Evolutionary conservation across 1,139 yeast species (phyloP).

Genomic region (Taphrina communis): DNA sequence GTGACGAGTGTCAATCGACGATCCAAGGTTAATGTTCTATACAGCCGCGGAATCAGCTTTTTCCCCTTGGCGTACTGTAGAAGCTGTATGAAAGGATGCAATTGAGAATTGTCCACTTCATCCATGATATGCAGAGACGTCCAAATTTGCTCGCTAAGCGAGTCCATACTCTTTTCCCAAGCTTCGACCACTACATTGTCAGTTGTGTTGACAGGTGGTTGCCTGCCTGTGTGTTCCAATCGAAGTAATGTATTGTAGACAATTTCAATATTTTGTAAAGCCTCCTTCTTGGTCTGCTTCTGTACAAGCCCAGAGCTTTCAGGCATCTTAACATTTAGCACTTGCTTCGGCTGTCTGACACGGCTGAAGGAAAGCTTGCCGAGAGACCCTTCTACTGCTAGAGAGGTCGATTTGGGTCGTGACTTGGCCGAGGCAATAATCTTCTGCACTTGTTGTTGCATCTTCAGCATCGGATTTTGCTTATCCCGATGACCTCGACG

Average conservation of each 20-base stretch:
- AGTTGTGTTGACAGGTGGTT: slow-evolving; percentile 47
- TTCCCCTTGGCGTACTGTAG: slow-evolving; percentile 85
- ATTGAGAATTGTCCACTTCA: slow-evolving; percentile 44
- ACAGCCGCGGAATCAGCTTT: slow-evolving; percentile 84
- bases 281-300: slow-evolving; percentile 51
- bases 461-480: slow-evolving; percentile 91
- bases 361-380: slow-evolving; percentile 84
- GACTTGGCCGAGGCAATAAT: slow-evolving; percentile 96
- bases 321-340: slow-evolving; percentile 64
- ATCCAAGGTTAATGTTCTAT: slow-evolving; percentile 78
- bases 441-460: slow-evolving; percentile 97
- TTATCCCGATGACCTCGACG: slow-evolving; percentile 84
- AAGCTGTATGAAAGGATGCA: slow-evolving; percentile 82
- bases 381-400: slow-evolving; percentile 83
- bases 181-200: slow-evolving; percentile 49
- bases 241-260: slow-evolving; percentile 78
- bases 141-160: slow-evolving; percentile 62
- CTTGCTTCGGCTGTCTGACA: slow-evolving; percentile 88
- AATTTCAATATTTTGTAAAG: slow-evolving; percentile 64
- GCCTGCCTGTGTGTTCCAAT: slow-evolving; percentile 83
- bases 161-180: slow-evolving; percentile 51
- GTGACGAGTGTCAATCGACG: slow-evolving; percentile 81
- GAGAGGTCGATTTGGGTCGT: slow-evolving; percentile 74
- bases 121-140: slow-evolving; percentile 72
- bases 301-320: slow-evolving; percentile 50